Conservation (phyloP, 768 basidiomycete species). For the Gymnopilus junonius region DNA sequence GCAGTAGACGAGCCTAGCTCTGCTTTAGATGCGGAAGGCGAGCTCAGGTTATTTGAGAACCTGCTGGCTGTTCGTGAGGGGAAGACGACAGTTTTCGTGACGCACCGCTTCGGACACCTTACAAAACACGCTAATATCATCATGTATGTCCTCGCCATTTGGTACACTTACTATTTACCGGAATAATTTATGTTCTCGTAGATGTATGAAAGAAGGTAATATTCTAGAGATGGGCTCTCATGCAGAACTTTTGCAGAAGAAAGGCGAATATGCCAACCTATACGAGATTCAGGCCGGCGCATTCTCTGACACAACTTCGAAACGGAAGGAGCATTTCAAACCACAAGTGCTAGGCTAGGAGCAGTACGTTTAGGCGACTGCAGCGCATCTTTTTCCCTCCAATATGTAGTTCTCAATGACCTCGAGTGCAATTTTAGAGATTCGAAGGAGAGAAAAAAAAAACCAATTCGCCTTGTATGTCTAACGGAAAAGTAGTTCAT, state of each 20-base stretch:
- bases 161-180: not conserved
- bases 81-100: slow-evolving; percentile 61
- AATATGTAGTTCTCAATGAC: too few species aligned
- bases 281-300: slow-evolving; percentile 44
- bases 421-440: too few species aligned
- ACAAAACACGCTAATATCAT: slow-evolving; percentile 56
- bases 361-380: too few species aligned
- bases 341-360: too few species aligned
- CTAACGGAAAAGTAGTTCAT: too few species aligned
- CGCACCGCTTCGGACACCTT: slow-evolving; percentile 57
- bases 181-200: slow-evolving; percentile 13
- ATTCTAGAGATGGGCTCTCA: slow-evolving; percentile 47
- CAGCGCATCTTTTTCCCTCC: too few species aligned
- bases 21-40: slow-evolving; percentile 57
- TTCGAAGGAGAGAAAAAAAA: too few species aligned
- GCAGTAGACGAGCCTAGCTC: slow-evolving; percentile 65
- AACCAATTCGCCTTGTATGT: too few species aligned
- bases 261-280: slow-evolving; percentile 46
- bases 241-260: slow-evolving; percentile 36
- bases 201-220: slow-evolving; percentile 49
- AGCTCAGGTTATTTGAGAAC: slow-evolving; percentile 50
- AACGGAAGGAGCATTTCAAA: too few species aligned
- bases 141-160: slow-evolving; percentile 40
- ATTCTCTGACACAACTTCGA: slow-evolving; percentile 11
- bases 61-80: slow-evolving; percentile 43